A percentile compares a stretch with the other conserved stretches of the same genome.
These are phyloP conservation scores for Cladosporium sp. DNA, from an alignment of 2,329 filamentous ascomycete species.

Conservation along the genomic window DNA sequence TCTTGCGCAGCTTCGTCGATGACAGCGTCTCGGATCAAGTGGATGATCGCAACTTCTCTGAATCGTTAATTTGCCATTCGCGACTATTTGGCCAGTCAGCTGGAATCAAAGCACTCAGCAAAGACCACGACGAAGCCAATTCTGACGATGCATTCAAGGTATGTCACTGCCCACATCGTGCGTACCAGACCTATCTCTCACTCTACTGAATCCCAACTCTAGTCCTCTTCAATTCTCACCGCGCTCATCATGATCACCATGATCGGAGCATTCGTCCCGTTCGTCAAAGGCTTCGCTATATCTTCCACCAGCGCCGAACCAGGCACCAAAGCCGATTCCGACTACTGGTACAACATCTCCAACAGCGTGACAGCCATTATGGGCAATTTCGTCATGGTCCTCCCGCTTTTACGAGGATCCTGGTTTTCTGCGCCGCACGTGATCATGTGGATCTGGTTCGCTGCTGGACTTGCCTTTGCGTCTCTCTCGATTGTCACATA, in stretches of 20 bases:
- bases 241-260: background rate
- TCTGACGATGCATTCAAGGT: too few species aligned
- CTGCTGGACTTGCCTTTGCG: background rate
- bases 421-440: background rate
- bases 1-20: background rate
- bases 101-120: too few species aligned
- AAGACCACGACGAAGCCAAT: too few species aligned
- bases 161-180: too few species aligned
- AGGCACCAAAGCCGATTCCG: background rate
- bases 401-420: background rate
- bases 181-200: too few species aligned
- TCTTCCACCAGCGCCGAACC: background rate
- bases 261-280: background rate
- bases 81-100: too few species aligned
- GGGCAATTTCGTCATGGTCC: background rate
- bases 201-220: too few species aligned
- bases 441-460: background rate
- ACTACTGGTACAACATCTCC: constrained; percentile 10
- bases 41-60: too few species aligned
- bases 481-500: background rate
- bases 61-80: too few species aligned
- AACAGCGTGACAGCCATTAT: background rate
- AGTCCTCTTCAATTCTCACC: background rate
- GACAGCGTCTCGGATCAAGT: background rate
- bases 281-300: background rate